Evolutionary conservation across 192 early-diverging fungal genomes (phyloP).

Genomic region (Backusella liffmaniae): DNA sequence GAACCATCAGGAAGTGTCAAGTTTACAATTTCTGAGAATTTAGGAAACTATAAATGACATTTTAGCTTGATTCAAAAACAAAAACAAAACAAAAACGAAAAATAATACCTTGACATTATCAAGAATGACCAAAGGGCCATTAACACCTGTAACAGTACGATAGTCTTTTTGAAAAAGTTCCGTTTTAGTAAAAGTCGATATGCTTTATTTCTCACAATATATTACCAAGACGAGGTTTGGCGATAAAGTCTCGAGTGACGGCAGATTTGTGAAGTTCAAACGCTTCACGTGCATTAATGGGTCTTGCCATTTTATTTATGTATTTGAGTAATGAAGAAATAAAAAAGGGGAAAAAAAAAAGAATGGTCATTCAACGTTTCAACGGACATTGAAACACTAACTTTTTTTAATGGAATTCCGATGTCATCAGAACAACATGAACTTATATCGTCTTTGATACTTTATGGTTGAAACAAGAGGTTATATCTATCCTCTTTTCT

Average conservation of each 20-base stretch:
- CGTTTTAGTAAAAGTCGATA: background rate
- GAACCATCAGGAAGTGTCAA: conserved; percentile 96
- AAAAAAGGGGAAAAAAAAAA: conserved; percentile 2
- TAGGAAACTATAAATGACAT: conserved; percentile 71
- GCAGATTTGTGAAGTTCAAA: conserved; percentile 83
- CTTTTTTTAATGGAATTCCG: background rate
- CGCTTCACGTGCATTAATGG: conserved; percentile 55
- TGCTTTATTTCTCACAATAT: background rate
- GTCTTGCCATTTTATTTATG: conserved; percentile 8
- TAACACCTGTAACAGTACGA: conserved; percentile 95
- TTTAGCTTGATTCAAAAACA: background rate
- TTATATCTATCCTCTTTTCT: background rate
- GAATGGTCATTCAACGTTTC: background rate
- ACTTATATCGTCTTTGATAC: background rate
- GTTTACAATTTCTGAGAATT: conserved; percentile 96
- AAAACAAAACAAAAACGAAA: background rate
- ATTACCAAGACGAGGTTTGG: conserved; percentile 86
- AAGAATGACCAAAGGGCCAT: conserved; percentile 97
- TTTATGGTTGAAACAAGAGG: background rate
- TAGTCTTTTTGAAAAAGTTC: conserved; percentile 71
- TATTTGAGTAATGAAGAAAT: background rate
- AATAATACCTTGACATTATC: conserved; percentile 91
- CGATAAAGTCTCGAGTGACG: conserved; percentile 81
- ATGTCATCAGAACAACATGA: background rate
- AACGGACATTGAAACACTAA: conserved; percentile 4